phyloP scores from a whole-genome alignment of 2,329 filamentous ascomycete species.

The Fusarium humuli region DNA sequence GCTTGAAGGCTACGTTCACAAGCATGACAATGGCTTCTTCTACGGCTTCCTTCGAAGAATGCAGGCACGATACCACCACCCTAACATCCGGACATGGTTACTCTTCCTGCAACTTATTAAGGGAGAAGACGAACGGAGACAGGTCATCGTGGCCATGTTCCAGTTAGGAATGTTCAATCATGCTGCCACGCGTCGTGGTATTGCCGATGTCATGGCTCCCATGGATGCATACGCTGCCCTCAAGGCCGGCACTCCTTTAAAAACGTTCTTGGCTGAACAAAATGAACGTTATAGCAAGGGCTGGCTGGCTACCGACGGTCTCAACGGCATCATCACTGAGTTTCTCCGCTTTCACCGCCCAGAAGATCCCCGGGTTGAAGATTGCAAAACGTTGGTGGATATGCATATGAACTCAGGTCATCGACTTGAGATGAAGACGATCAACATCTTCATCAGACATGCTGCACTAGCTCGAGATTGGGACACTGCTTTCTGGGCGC shows the following conservation, averaged over 20 bases:
- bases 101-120: constrained; percentile 66
- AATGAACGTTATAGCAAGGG: constrained; percentile 57
- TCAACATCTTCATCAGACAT: constrained; percentile 55
- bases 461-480: constrained; percentile 47
- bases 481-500: constrained; percentile 49
- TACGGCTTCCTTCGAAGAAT: constrained; percentile 56
- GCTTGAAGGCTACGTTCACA: constrained; percentile 55
- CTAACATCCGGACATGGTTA: constrained; percentile 61
- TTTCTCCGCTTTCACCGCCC: constrained; percentile 55
- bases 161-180: constrained; percentile 57
- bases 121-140: constrained; percentile 65
- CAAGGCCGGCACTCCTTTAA: constrained; percentile 50
- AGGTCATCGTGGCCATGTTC: constrained; percentile 61
- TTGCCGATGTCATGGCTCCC: constrained; percentile 58
- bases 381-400: constrained; percentile 47
- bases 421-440: constrained; percentile 48
- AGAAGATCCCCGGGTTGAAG: constrained; percentile 38
- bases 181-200: constrained; percentile 50
- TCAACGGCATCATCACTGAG: constrained; percentile 57
- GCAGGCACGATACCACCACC: constrained; percentile 52
- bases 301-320: constrained; percentile 57
- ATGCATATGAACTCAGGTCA: constrained; percentile 41
- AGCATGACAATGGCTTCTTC: constrained; percentile 57
- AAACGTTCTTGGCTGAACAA: constrained; percentile 56
- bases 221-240: constrained; percentile 58